These are phyloP conservation scores for Oenanthe javanica DNA, from an alignment of 140 eudicot genomes.

Conservation along the genomic window DNA sequence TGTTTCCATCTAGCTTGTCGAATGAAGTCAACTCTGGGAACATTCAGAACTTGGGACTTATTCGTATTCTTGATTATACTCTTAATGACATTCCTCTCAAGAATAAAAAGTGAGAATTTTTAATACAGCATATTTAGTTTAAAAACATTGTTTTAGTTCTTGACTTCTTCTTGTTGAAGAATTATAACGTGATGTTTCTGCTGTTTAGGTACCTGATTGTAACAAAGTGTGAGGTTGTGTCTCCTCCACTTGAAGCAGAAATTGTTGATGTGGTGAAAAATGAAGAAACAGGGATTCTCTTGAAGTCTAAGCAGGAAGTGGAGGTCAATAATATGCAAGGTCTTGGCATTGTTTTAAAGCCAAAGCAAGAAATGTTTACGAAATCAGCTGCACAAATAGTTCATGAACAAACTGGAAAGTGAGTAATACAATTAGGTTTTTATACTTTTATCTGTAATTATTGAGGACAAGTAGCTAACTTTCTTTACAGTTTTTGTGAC, in stretches of 20 bases:
- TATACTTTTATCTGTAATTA: background rate
- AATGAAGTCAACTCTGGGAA: constrained; percentile 63
- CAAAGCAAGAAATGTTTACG: constrained; percentile 54
- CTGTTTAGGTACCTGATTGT: constrained; percentile 64
- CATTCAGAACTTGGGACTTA: constrained; percentile 78
- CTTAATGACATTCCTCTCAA: constrained; percentile 83
- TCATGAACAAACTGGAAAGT: constrained; percentile 78
- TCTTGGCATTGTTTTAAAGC: constrained; percentile 44
- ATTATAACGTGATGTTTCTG: background rate
- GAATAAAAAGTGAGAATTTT: constrained; percentile 53
- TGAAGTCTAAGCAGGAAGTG: constrained; percentile 39
- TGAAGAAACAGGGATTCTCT: constrained; percentile 27
- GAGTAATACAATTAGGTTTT: constrained; percentile 15
- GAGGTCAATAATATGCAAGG: constrained; percentile 18
- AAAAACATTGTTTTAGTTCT: background rate
- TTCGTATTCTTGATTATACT: constrained; percentile 66
- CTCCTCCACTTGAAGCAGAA: constrained; percentile 76
- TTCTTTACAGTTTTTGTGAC: background rate
- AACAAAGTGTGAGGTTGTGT: constrained; percentile 67
- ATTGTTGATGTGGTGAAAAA: constrained; percentile 23
- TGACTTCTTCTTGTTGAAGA: background rate
- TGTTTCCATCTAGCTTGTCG: constrained; percentile 56
- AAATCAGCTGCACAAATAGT: constrained; percentile 95
- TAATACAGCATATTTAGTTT: background rate
- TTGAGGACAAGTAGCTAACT: background rate